Percentiles rank a stretch among this genome's conserved stretches.
These are phyloP conservation scores for Rhinocladiella similis DNA, from an alignment of 2,329 filamentous ascomycete species.

Conservation along the genomic window DNA sequence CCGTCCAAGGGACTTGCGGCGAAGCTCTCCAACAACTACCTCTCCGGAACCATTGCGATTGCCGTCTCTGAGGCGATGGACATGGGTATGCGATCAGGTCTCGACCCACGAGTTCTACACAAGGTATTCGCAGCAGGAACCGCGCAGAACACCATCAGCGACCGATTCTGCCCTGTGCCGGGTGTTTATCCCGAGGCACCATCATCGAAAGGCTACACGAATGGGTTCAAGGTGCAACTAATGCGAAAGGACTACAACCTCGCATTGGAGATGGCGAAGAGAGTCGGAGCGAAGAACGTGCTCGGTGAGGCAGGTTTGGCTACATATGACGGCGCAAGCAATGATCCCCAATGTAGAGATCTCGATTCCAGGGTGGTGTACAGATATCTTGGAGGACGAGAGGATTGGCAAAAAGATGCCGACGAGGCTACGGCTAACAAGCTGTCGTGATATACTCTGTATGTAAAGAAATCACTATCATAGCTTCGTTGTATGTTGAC, in stretches of 20 bases:
- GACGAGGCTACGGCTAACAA: slow-evolving; percentile 18
- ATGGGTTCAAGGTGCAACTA: slow-evolving; percentile 60
- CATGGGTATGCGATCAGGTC: slow-evolving; percentile 59
- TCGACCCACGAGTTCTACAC: slow-evolving; percentile 56
- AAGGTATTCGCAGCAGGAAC: slow-evolving; percentile 54
- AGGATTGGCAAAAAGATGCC: slow-evolving; percentile 35
- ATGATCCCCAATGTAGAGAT: slow-evolving; percentile 53
- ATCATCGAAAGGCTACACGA: slow-evolving; percentile 50
- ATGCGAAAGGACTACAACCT: slow-evolving; percentile 62
- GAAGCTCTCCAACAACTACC: slow-evolving; percentile 64
- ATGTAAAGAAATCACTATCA: background rate
- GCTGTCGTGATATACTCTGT: slow-evolving; percentile 2
- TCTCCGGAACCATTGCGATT: slow-evolving; percentile 59
- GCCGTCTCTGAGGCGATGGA: slow-evolving; percentile 60
- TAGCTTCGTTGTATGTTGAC: background rate
- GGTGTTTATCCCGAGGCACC: slow-evolving; percentile 51
- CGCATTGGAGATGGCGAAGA: slow-evolving; percentile 56
- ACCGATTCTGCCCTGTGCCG: slow-evolving; percentile 54
- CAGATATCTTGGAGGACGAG: slow-evolving; percentile 45
- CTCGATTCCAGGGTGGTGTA: slow-evolving; percentile 61
- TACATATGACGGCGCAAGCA: slow-evolving; percentile 54
- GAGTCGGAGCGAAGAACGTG: slow-evolving; percentile 51
- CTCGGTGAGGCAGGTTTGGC: slow-evolving; percentile 52
- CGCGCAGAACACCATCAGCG: slow-evolving; percentile 54
- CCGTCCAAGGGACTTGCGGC: slow-evolving; percentile 58